Percentiles rank a stretch among this genome's conserved stretches.
phyloP scores from a whole-genome alignment of 2,329 filamentous ascomycete genomes.

The Trichoderma asperellum region DNA sequence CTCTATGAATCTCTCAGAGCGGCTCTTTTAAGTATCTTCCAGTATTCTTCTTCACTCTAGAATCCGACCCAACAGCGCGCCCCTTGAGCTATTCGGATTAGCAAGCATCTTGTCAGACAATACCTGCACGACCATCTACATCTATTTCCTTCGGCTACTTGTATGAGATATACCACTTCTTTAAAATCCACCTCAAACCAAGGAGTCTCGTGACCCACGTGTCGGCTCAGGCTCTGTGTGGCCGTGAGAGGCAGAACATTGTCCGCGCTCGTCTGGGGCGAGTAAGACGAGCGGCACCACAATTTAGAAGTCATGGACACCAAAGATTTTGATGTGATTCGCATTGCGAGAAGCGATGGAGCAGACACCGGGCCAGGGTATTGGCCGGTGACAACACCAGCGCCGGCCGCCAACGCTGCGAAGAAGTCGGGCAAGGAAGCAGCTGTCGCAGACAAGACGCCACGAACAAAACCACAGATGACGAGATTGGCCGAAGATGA shows the following conservation, averaged over 20 bases:
- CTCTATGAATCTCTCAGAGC: neutral
- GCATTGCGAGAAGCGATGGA: slow-evolving; percentile 52
- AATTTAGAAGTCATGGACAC: slow-evolving; percentile 36
- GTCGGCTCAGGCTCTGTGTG: neutral
- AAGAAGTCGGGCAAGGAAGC: slow-evolving; percentile 47
- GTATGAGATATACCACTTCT: neutral
- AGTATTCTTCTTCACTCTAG: neutral
- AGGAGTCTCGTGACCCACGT: slow-evolving; percentile 21
- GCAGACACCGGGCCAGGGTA: slow-evolving; percentile 51
- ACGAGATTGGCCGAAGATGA: slow-evolving; percentile 49
- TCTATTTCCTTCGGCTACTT: neutral
- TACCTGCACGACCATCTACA: neutral
- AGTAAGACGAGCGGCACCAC: neutral
- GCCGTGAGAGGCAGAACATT: neutral
- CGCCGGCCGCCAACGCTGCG: slow-evolving; percentile 30
- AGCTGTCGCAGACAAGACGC: slow-evolving; percentile 40
- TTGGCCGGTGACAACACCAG: slow-evolving; percentile 44
- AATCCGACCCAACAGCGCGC: neutral
- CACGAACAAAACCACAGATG: slow-evolving; percentile 50
- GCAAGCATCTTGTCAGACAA: neutral
- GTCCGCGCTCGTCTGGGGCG: neutral
- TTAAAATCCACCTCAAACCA: neutral
- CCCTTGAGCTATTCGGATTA: neutral
- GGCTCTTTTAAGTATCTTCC: neutral
- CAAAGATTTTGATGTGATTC: slow-evolving; percentile 49